Evolutionary conservation across 2,329 filamentous ascomycete species (phyloP), one percentile per base, ranked within the genome.

Genomic region (Fusarium sp.): DNA sequence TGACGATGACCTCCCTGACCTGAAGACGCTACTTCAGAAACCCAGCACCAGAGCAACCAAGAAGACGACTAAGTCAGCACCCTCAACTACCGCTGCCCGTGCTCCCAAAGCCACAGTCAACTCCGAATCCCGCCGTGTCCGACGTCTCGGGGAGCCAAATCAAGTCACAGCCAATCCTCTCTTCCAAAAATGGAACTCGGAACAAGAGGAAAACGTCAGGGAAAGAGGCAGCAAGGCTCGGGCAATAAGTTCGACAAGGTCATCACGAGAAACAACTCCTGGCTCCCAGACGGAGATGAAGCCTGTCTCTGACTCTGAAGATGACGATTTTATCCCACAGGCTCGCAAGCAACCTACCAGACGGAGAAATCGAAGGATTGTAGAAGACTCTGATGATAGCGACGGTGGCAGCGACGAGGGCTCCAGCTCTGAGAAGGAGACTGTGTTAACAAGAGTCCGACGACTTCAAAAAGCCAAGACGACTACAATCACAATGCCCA

Each of bases 1-100:
- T 55, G 81, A 83, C 22, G 82, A 84, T 44, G 83, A 84, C 34
- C 79, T 84, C 27, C 81, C 83, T 3, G 80, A 81, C 34, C 61
- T 83, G 25, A 76, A 79, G 41, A 75, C 77, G 4, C 62, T 83
- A 11, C 46, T 77, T 24, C 68, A 61, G 11, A 71, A 58, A 29
- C 46, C 70, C 27, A 66, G 29, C 41, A 45, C 49, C 34, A 67
- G 59, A 64, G 56, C 61, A 70, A 69, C 69, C n/a, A 69, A 57
- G n/a, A 48, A 46, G 34, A 34, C 65, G 59, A 29, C 24, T 48
- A 24, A 61, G 44, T 22, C 57, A 42, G n/a, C 56, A 41, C 46
- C 55, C n/a, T 30, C 57, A 11, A 47, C 63, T n/a, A 60, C 58
- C 45, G 70, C 72, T 53, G 40, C 69, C n/a, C 69, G 74, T 11